Conservation (phyloP, 1,284 basidiomycete species). For the Boletellus deceptivus region DNA sequence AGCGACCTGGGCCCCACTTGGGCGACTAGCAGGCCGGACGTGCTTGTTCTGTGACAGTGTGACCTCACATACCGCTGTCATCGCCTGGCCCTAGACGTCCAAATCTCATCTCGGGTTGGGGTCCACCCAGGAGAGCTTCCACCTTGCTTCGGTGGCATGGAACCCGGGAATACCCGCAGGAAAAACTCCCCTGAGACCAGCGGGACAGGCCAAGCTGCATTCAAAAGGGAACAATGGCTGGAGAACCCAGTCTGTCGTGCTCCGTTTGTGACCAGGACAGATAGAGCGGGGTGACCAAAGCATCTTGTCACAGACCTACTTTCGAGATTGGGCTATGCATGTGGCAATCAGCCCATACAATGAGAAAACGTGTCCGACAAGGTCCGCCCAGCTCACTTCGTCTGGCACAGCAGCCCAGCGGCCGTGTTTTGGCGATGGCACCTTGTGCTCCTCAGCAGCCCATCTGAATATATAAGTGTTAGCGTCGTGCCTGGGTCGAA, state of each 20-base stretch:
- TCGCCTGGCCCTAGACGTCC: not conserved
- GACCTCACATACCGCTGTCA: too few species aligned
- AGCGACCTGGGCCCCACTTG: too few species aligned
- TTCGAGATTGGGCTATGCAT: not conserved
- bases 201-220: not conserved
- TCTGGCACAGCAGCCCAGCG: conserved; percentile 17
- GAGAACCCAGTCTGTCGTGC: conserved; percentile 1
- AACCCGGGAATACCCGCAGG: conserved; percentile 19
- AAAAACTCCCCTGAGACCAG: not conserved
- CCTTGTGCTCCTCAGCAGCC: conserved; percentile 7
- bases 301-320: conserved; percentile 4
- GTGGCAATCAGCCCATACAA: conserved; percentile 7
- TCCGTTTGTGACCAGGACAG: not conserved
- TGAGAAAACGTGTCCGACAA: conserved; percentile 13
- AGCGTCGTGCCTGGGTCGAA: conserved; percentile 17
- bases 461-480: conserved; percentile 4
- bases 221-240: not conserved
- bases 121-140: conserved; percentile 3
- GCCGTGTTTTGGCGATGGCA: conserved; percentile 14
- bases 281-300: conserved; percentile 1
- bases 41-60: too few species aligned
- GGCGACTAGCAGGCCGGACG: too few species aligned
- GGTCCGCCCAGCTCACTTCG: conserved; percentile 1
- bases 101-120: conserved; percentile 1
- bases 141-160: conserved; percentile 8